These are phyloP conservation scores for Macrocybe gigantea DNA, from an alignment of 768 basidiomycete species.

Conservation along the genomic window DNA sequence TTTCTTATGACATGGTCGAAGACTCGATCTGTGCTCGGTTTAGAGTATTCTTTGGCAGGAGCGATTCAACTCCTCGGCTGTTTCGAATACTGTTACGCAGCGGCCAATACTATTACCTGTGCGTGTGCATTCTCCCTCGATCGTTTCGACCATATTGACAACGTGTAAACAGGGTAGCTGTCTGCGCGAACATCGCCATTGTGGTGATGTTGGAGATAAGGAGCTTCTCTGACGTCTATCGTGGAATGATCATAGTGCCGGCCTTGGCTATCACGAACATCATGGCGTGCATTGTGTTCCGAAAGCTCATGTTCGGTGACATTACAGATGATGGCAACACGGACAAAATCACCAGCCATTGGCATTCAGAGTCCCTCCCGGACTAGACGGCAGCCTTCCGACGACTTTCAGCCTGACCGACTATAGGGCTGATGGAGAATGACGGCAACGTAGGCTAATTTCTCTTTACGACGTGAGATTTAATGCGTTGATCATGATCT, in stretches of 20 bases:
- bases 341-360: too few relatives aligned
- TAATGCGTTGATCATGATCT: too few relatives aligned
- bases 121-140: constrained; percentile 5
- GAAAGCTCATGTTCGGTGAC: constrained; percentile 10
- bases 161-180: constrained; percentile 5
- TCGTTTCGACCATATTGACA: background rate
- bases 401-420: too few relatives aligned
- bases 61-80: constrained; percentile 18
- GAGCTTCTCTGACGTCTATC: background rate
- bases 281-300: constrained; percentile 7
- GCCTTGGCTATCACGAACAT: constrained; percentile 4
- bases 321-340: too few relatives aligned
- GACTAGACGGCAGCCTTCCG: too few relatives aligned
- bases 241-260: background rate
- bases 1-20: background rate
- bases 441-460: too few relatives aligned
- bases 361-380: too few relatives aligned
- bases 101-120: constrained; percentile 28
- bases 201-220: background rate
- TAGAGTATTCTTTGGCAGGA: constrained; percentile 8
- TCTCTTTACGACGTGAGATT: too few relatives aligned
- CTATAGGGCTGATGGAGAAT: too few relatives aligned
- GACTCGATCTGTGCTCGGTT: constrained; percentile 3
- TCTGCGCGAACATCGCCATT: constrained; percentile 7
- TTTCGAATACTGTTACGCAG: constrained; percentile 19